phyloP scores from a whole-genome alignment of 176 grass and related monocot genomes.

The Hordeum marinum region DNA sequence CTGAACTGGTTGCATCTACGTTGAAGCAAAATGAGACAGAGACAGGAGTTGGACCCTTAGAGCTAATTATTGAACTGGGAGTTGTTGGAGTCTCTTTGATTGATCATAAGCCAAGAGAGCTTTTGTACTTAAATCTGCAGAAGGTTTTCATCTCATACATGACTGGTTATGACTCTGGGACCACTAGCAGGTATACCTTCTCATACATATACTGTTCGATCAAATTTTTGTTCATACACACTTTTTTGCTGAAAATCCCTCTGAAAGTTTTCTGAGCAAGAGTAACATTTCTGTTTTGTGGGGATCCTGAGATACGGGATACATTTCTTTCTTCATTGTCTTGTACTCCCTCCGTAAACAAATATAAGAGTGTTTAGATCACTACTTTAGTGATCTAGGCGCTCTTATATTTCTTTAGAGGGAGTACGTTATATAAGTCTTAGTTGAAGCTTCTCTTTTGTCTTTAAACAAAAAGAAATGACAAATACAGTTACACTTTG shows the following conservation, averaged over 20 bases:
- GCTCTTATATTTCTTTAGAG: too few relatives aligned
- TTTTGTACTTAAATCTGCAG: conserved; percentile 85
- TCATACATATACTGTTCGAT: not conserved
- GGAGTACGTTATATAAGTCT: not conserved
- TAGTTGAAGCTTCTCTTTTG: conserved; percentile 6
- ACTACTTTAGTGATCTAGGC: too few relatives aligned
- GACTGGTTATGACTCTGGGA: conserved; percentile 76
- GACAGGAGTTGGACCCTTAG: conserved; percentile 45
- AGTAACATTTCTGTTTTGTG: conserved; percentile 5
- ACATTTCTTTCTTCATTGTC: conserved; percentile 4
- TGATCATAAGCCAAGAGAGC: conserved; percentile 84
- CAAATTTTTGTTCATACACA: not conserved
- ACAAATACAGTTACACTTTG: not conserved
- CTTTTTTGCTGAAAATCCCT: not conserved
- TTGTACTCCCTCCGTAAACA: not conserved
- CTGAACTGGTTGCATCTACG: conserved; percentile 24
- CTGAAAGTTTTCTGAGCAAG: not conserved
- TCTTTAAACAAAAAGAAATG: conserved; percentile 6
- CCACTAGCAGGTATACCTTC: conserved; percentile 74
- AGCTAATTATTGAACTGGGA: conserved; percentile 91
- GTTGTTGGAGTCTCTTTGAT: conserved; percentile 92
- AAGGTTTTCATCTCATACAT: conserved; percentile 87
- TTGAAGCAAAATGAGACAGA: conserved; percentile 40
- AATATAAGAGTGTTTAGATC: too few relatives aligned
- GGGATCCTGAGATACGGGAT: not conserved